phyloP scores from a whole-genome alignment of 2,329 filamentous ascomycete genomes.

The Cercospora zeina region DNA sequence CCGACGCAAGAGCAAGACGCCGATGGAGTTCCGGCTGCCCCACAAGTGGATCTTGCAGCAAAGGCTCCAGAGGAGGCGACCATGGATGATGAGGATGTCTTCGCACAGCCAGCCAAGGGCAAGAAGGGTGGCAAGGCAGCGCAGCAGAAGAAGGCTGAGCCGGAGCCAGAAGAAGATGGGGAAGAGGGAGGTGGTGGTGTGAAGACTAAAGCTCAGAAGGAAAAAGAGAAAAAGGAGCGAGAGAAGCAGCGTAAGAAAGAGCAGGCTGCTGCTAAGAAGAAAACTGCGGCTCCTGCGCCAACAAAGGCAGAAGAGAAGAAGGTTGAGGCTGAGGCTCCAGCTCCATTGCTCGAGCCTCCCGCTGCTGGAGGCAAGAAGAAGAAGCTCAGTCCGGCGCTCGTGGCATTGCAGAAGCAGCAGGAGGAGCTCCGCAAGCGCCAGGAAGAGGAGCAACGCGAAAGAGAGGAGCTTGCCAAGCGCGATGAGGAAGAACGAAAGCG shows the following conservation, averaged over 20 bases:
- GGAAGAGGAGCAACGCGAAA: constrained; percentile 58
- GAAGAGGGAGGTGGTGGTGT: constrained; percentile 64
- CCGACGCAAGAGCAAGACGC: constrained; percentile 47
- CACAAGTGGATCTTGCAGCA: constrained; percentile 50
- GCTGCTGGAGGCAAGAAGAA: constrained; percentile 71
- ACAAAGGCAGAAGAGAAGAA: constrained; percentile 36
- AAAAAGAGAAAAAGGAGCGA: constrained; percentile 94
- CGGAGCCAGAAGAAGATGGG: constrained; percentile 47
- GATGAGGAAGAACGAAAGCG: constrained; percentile 66
- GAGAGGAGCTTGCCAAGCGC: constrained; percentile 64
- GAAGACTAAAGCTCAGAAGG: constrained; percentile 97
- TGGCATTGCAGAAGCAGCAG: constrained; percentile 76
- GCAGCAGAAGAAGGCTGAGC: constrained; percentile 49
- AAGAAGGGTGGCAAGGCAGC: constrained; percentile 51
- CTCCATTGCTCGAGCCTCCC: constrained; percentile 46
- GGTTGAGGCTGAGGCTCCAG: constrained; percentile 54
- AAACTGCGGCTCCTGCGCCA: constrained; percentile 50
- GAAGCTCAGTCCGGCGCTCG: constrained; percentile 77
- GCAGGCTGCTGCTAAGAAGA: constrained; percentile 86
- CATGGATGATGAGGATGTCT: constrained; percentile 70
- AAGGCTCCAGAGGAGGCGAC: constrained; percentile 80
- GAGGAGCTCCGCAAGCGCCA: constrained; percentile 72
- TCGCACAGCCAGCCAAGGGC: constrained; percentile 74
- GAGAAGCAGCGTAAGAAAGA: constrained; percentile 99
- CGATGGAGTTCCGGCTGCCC: constrained; percentile 44